A percentile compares a stretch with the other conserved stretches of the same genome.
Conservation (phyloP, 148 eudicot species). For the Cornus florida region DNA sequence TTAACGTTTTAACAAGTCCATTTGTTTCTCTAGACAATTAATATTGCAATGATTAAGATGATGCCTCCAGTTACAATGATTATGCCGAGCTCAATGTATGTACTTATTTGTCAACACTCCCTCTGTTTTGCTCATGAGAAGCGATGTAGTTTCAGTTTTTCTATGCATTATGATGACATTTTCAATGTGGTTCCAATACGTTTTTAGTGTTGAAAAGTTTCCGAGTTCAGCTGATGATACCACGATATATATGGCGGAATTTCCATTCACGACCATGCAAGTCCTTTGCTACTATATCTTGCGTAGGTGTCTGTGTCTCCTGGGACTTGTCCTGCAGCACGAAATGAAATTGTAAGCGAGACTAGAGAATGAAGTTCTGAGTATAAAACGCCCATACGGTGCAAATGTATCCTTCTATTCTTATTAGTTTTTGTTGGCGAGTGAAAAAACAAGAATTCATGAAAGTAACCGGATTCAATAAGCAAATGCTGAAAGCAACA, state of each 20-base stretch:
- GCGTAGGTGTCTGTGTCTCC: conserved; percentile 13
- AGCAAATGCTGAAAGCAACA: not conserved
- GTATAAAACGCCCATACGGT: not conserved
- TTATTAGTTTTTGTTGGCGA: not conserved
- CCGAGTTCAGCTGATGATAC: conserved; percentile 2
- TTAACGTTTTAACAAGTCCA: not conserved
- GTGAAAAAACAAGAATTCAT: not conserved
- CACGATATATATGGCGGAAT: conserved; percentile 24
- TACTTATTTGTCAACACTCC: not conserved
- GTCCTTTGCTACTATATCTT: conserved; percentile 22
- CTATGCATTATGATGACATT: too few species aligned
- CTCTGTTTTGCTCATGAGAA: not conserved
- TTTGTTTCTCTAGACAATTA: not conserved
- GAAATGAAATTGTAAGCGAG: not conserved
- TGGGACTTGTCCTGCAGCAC: conserved; percentile 22
- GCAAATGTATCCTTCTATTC: not conserved
- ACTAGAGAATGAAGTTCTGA: not conserved
- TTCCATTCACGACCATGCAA: conserved; percentile 21
- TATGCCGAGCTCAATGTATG: not conserved
- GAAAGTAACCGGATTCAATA: not conserved
- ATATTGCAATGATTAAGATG: not conserved
- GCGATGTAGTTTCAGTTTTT: not conserved
- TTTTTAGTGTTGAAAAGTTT: not conserved
- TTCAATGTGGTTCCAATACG: not conserved
- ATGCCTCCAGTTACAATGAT: not conserved